A percentile compares a stretch with the other conserved stretches of the same genome.
phyloP scores from a whole-genome alignment of 1,139 yeast species.

The Diutina rugosa region DNA sequence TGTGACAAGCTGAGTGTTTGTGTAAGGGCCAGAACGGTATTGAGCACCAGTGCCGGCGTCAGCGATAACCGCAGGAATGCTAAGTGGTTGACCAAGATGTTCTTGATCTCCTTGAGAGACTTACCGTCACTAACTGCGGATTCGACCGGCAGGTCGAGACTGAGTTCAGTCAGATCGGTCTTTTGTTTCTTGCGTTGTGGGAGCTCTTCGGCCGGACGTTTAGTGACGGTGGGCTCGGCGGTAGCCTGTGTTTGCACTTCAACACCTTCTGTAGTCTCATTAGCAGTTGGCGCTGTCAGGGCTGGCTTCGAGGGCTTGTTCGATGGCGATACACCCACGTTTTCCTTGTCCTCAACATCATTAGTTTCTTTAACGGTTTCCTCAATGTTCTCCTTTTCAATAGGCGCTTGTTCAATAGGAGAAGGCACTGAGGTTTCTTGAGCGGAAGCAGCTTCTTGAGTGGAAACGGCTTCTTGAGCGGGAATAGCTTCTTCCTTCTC shows the following conservation, averaged over 20 bases:
- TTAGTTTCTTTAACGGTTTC: background rate
- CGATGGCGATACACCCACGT: background rate
- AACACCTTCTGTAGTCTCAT: background rate
- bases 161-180: background rate
- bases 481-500: background rate
- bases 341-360: background rate
- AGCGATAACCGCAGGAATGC: slow-evolving; percentile 85
- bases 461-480: background rate
- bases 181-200: background rate
- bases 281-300: background rate
- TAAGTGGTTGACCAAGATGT: slow-evolving; percentile 66
- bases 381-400: background rate
- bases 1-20: slow-evolving; percentile 26
- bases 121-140: background rate
- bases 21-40: slow-evolving; percentile 25
- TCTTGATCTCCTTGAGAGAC: slow-evolving; percentile 29
- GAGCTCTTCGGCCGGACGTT: background rate
- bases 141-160: background rate
- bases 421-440: background rate
- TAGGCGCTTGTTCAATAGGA: background rate
- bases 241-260: background rate
- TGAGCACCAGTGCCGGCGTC: slow-evolving; percentile 64
- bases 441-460: background rate
- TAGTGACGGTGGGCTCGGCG: background rate
- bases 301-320: background rate